Base-by-base conservation (phyloP, 176 grass and related monocot species). In the Leersia perrieri region DNA sequence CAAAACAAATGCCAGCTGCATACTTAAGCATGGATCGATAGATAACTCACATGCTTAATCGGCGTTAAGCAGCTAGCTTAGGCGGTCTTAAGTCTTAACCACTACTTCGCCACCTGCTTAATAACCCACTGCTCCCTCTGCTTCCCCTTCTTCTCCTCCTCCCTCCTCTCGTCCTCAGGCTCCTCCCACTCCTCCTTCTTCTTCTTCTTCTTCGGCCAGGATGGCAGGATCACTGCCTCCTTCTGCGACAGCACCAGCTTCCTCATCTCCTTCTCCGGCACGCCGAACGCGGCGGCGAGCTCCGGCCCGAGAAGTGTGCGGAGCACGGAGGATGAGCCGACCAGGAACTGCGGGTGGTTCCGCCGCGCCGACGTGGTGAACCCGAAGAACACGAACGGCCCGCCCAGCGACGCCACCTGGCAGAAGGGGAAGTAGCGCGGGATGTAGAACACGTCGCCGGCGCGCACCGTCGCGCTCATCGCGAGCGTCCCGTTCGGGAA, bases 401-500 rank as follows among this genome's bases (percentile, higher is more conserved):
- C 88, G 49, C 33, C 70, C 1, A 60, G 88, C 22, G 92, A 86
- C 28, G 96, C 92, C 45, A 98, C 83, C 74, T 98, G 96, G 34
- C 87, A 93, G 84, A 98, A 98, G 0, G 90, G 90, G 86, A 93
- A 93, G 84, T 84, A 93, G 60, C 88, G 96, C 31, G 96, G 96
- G 74, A 98, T 91, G 81, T 81, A 91, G 75, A 98, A 98, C 72
- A 91, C 92, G 60, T 95, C 92, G 44, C 92, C 90, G 31, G 73
- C 63, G 11, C 66, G 58, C 78, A 95, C 82, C 75, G 25, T 11
- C 23, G 86, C 86, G 62, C 85, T 89, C 96, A 90, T 93, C 44
- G 92, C 92, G 5, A 84, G 73, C 26, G 92, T 84, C 30, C 96
- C 96, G 70, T 95, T 98, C 51, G 96, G 96, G 75, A 82, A 93